A percentile compares a stretch with the other conserved stretches of the same genome.
These are phyloP conservation scores for Phytophthora citrophthora DNA, from an alignment of 352 stramenopile species.

Conservation along the genomic window DNA sequence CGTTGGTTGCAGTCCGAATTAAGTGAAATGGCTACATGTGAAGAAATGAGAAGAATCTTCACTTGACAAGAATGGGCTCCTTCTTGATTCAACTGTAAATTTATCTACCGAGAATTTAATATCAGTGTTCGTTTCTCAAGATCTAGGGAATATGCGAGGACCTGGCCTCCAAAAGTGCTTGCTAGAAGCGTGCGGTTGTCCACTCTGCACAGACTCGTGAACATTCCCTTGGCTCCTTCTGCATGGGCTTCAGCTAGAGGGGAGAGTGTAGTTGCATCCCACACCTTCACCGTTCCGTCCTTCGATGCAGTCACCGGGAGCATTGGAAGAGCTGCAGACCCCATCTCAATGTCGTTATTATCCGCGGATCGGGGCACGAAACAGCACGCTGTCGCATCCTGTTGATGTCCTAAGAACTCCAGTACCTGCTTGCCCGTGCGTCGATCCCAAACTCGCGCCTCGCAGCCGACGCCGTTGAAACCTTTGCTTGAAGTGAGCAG, in stretches of 20 bases:
- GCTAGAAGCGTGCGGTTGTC: conserved; percentile 47
- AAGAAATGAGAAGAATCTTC: not conserved
- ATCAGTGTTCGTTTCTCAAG: conserved; percentile 29
- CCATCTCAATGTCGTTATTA: conserved; percentile 16
- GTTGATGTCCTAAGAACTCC: conserved; percentile 70
- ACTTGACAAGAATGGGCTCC: conserved; percentile 3
- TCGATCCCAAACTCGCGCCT: conserved; percentile 83
- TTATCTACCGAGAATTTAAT: not conserved
- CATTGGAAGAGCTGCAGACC: conserved; percentile 17
- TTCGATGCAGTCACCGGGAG: conserved; percentile 77
- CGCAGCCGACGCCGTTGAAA: conserved; percentile 82
- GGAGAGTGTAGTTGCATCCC: conserved; percentile 44
- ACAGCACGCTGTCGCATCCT: conserved; percentile 80
- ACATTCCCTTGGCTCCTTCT: conserved; percentile 53
- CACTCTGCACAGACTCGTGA: conserved; percentile 62
- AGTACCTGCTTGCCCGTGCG: conserved; percentile 63
- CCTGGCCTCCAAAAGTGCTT: conserved; percentile 58
- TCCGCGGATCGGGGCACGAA: conserved; percentile 42
- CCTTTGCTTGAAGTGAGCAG: conserved; percentile 87
- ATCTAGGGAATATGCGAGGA: conserved; percentile 55
- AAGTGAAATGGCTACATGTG: conserved; percentile 11
- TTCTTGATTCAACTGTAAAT: too few species aligned
- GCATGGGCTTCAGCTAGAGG: conserved; percentile 57
- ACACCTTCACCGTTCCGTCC: conserved; percentile 79
- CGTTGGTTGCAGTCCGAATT: conserved; percentile 19